Evolutionary conservation across 139 green algal genomes (phyloP).

Genomic region (Ulvella scutata): DNA sequence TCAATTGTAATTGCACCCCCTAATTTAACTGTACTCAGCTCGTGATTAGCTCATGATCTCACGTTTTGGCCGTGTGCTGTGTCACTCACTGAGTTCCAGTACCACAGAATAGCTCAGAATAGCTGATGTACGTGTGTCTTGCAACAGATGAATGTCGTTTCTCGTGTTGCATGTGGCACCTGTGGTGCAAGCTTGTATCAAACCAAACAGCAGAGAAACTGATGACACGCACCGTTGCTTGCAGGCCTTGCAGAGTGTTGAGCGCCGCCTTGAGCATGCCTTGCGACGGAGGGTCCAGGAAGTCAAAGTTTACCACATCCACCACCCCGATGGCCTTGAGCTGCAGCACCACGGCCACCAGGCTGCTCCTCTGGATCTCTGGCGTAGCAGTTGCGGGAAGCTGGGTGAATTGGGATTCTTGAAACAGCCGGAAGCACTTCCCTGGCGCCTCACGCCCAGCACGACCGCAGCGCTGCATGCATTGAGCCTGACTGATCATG

Average conservation of each 20-base stretch:
- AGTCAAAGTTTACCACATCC: conserved; percentile 56
- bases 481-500: conserved; percentile 60
- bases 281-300: conserved; percentile 44
- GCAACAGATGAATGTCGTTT: background rate
- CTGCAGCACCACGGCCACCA: conserved; percentile 61
- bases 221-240: conserved; percentile 15
- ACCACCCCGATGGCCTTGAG: conserved; percentile 56
- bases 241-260: background rate
- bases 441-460: conserved; percentile 65
- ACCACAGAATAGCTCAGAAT: background rate
- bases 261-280: conserved; percentile 17
- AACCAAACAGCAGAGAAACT: background rate
- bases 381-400: conserved; percentile 49
- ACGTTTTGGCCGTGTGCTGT: background rate
- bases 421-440: conserved; percentile 83
- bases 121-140: background rate
- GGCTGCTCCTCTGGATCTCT: conserved; percentile 71
- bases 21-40: conserved; percentile 30
- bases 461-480: conserved; percentile 63
- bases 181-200: background rate
- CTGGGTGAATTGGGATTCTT: conserved; percentile 47
- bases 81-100: background rate
- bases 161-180: background rate
- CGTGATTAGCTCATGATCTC: background rate
- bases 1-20: no score